Conservation (phyloP, 2,329 filamentous ascomycete genomes). For the Neopestalotiopsis sp. region DNA sequence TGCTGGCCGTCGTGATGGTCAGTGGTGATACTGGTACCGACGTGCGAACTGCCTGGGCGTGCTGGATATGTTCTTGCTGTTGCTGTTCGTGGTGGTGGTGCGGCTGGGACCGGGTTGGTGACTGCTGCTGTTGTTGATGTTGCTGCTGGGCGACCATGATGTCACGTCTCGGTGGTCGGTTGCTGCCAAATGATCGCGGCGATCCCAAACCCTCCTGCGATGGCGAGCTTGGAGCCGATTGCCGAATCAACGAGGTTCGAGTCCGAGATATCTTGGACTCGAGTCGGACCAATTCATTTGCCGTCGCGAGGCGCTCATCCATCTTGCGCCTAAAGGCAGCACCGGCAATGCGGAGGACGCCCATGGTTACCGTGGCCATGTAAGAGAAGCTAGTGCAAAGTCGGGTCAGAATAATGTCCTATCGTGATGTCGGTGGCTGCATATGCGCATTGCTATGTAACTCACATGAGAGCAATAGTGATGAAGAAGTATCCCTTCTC, state of each 20-base stretch:
- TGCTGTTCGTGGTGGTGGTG: background rate
- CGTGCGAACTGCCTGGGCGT: background rate
- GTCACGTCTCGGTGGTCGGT: background rate
- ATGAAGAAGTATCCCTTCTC: slow-evolving; percentile 40
- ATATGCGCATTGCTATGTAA: background rate
- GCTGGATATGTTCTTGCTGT: background rate
- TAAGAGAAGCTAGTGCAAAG: slow-evolving; percentile 32
- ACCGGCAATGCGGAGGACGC: slow-evolving; percentile 35
- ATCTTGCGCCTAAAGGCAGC: slow-evolving; percentile 32
- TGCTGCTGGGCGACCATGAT: background rate
- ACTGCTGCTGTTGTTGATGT: background rate
- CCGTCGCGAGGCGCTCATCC: slow-evolving; percentile 29
- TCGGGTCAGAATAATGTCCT: background rate
- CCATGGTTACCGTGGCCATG: slow-evolving; percentile 33
- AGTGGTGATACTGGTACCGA: slow-evolving; percentile 28
- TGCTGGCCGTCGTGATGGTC: slow-evolving; percentile 15
- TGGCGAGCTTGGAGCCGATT: slow-evolving; percentile 10
- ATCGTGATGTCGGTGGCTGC: background rate
- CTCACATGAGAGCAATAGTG: slow-evolving; percentile 36
- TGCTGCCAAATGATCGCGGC: slow-evolving; percentile 6
- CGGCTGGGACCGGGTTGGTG: slow-evolving; percentile 15
- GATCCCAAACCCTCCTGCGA: slow-evolving; percentile 6
- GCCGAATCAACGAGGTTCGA: slow-evolving; percentile 22
- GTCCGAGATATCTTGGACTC: slow-evolving; percentile 29
- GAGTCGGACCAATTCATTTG: slow-evolving; percentile 28